Base-by-base conservation (phyloP, 1,284 basidiomycete species). In the Peniophora sp. region DNA sequence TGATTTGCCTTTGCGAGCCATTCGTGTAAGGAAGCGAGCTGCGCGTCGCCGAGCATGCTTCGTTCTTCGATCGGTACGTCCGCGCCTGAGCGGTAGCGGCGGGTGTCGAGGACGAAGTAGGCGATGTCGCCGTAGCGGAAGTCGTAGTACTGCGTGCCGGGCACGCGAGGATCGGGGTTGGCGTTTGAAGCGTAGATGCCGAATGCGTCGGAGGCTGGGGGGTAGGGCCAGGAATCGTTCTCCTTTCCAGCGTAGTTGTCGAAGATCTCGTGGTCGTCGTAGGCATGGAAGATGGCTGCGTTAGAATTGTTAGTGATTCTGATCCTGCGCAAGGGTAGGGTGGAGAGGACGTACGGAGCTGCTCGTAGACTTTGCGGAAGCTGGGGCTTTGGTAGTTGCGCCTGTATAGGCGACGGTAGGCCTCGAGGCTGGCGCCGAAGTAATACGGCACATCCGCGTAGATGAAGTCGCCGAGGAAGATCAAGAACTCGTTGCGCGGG, bases 31-130 rank as follows among this genome's bases (percentile, higher is more conserved):
- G 78, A 80, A 2, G 74, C 66, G 35, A 88, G 71, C 63, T 92
- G 89, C 47, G 67, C 59, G 37, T 79, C 75, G 18, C 90, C 89
- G 6, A 93, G 76, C 83, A 92, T 90, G 1, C 85, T 87, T 39
- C 73, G 70, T 1, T 75, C 75, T n/a, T 74, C 72, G 2, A 64
- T 60, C 14, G 65, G 63, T 12, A 71, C 62, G 45, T 71, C 66
- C n/a, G 23, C 23, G 22, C 43, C 43, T 3, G 77, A 77, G 27
- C 88, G 78, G 60, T 88, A 79, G 14, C 78, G 74, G 12, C 88
- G 74, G 5, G 85, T 88, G 66, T 92, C 89, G 70, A 86, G 69
- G 23, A 91, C 86, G 65, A 92, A 92, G 66, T 88, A 92, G 0
- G 85, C 84, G 2, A 73, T 71, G 58, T 89, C 85, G 1, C 80